Evolutionary conservation across 1,284 basidiomycete species (phyloP).

Genomic region (Ustilago curta): DNA sequence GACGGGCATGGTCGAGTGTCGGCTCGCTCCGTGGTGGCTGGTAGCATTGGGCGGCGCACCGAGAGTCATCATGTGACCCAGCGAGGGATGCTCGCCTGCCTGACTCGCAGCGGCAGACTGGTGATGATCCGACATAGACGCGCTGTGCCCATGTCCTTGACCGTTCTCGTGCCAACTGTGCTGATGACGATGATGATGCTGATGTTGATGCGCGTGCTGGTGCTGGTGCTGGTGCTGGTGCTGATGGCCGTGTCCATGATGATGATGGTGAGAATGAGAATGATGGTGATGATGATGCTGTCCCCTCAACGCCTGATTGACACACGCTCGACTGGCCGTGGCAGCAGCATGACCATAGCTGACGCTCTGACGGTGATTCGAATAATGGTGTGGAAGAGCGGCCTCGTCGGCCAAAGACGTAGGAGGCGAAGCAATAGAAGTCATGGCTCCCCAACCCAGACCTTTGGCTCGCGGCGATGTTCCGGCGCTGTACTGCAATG

Average conservation of each 20-base stretch:
- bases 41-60: constrained; percentile 29
- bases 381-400: constrained; percentile 9
- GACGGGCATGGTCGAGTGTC: constrained; percentile 57
- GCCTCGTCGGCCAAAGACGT: constrained; percentile 8
- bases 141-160: constrained; percentile 14
- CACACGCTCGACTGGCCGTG: constrained; percentile 15
- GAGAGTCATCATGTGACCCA: constrained; percentile 33
- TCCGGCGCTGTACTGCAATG: constrained; percentile 37
- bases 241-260: constrained; percentile 20
- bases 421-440: constrained; percentile 45
- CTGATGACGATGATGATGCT: constrained; percentile 31
- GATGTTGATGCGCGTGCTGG: constrained; percentile 13
- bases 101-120: not conserved
- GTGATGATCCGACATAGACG: constrained; percentile 4
- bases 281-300: constrained; percentile 23
- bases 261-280: constrained; percentile 30
- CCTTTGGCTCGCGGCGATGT: constrained; percentile 59
- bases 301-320: constrained; percentile 15
- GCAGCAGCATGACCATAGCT: constrained; percentile 51
- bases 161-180: constrained; percentile 28
- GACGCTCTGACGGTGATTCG: constrained; percentile 38
- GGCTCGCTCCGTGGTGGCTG: constrained; percentile 18
- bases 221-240: constrained; percentile 22
- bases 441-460: constrained; percentile 61
- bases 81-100: not conserved